Base-by-base conservation (phyloP, 2,329 filamentous ascomycete species). In the Phoma herbarum region DNA sequence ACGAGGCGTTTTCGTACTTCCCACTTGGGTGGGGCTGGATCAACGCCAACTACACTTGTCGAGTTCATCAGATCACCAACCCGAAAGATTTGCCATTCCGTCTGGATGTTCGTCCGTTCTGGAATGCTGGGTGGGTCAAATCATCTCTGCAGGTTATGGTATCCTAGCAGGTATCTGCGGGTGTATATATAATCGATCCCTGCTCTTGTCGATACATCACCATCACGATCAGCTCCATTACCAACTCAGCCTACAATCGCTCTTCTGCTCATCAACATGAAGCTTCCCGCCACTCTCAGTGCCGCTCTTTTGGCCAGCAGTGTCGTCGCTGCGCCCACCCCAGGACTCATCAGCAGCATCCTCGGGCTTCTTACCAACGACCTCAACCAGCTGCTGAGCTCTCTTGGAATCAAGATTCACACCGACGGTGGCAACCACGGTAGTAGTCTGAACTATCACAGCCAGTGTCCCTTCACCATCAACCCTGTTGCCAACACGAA, bases 321-420 rank as follows among this genome's bases (percentile, higher is more conserved):
- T 44, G 42, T 52, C 20, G 23, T 39, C 14, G 54, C 54, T 50
- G 47, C 42, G 20, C 54, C 54, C 31, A 57, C 54, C 33, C 53
- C 54, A 25, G 54, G 48, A n/a, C 47, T 57, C 20, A 35, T 57
- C 20, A 47, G 48, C 41, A 47, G 31, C 54, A 57, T 57, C 33
- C 47, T 57, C 9, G 48, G 54, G 16, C 42, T 43, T n/a, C 16
- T 57, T 22, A 47, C 42, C 48, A 57, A 46, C 20, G 48, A 52
- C 33, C 54, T 57, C 22, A 57, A 28, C 22, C 48, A 46, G 42
- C 43, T 57, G 23, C 43, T 57, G 33, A 47, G 39, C 28, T 52
- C 48, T 28, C 54, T 57, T 35, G 54, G 48, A n/a, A 57, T 52
- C 33, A 52, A 47, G 35, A 7, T 47, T 7, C 54, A 33, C 31